A percentile compares a stretch with the other conserved stretches of the same genome.
These are phyloP conservation scores for Pseudogymnoascus sp. DNA, from an alignment of 2,329 filamentous ascomycete species.

Conservation along the genomic window DNA sequence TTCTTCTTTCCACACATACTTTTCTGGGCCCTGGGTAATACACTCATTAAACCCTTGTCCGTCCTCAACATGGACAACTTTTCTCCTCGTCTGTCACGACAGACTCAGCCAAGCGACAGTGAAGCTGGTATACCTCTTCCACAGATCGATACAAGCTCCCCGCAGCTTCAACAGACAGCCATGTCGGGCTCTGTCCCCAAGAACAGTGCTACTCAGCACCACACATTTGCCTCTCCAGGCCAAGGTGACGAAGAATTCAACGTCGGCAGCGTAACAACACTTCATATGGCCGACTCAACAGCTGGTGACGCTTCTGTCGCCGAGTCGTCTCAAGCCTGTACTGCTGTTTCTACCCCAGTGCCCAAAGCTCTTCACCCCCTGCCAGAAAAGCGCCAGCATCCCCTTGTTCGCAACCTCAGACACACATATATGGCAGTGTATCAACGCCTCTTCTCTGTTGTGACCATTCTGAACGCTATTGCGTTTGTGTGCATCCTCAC, in stretches of 20 bases:
- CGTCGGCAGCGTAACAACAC: not conserved
- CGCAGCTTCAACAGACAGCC: not conserved
- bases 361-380: not conserved
- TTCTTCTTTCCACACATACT: not conserved
- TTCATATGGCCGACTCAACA: not conserved
- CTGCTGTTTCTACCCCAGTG: not conserved
- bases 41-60: not conserved
- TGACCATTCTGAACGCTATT: slow-evolving; percentile 41
- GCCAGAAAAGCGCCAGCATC: not conserved
- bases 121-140: not conserved
- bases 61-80: not conserved
- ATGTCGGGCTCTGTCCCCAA: not conserved
- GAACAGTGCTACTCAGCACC: not conserved
- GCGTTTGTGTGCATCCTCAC: slow-evolving; percentile 32
- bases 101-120: not conserved
- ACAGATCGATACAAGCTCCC: not conserved
- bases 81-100: not conserved
- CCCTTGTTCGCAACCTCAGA: slow-evolving; percentile 14
- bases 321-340: not conserved
- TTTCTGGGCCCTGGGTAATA: not conserved
- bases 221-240: not conserved
- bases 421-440: slow-evolving; percentile 42
- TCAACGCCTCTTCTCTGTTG: slow-evolving; percentile 45
- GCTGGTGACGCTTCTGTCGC: not conserved
- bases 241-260: not conserved